Percentiles rank a stretch among this genome's conserved stretches.
These are phyloP conservation scores for Mucor irregularis DNA, from an alignment of 371 early-diverging fungal species.

Conservation along the genomic window DNA sequence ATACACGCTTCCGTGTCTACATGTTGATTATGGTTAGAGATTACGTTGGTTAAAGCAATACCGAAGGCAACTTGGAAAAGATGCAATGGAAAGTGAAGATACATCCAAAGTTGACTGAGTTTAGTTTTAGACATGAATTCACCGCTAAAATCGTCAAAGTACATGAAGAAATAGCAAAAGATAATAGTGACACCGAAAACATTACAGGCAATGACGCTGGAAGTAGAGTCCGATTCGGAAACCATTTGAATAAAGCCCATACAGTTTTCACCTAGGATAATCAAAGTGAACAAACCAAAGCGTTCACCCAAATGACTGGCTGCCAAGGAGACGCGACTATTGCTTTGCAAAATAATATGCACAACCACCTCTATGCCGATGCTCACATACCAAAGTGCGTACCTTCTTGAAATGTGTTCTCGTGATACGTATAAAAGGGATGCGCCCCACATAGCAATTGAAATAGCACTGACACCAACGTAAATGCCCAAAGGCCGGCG, in stretches of 20 bases:
- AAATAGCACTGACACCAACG: slow-evolving; percentile 37
- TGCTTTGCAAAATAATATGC: slow-evolving; percentile 42
- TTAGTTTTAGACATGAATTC: slow-evolving; percentile 31
- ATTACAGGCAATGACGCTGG: slow-evolving; percentile 39
- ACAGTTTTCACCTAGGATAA: slow-evolving; percentile 56
- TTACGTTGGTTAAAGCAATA: slow-evolving; percentile 54
- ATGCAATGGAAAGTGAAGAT: slow-evolving; percentile 62
- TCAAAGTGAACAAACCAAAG: slow-evolving; percentile 58
- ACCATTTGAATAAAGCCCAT: slow-evolving; percentile 52
- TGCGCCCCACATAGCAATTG: slow-evolving; percentile 53
- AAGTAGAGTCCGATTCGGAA: slow-evolving; percentile 30
- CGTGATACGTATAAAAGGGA: slow-evolving; percentile 27
- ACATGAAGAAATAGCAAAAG: slow-evolving; percentile 55
- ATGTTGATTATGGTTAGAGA: slow-evolving; percentile 35
- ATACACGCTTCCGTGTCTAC: slow-evolving; percentile 3
- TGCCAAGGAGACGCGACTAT: slow-evolving; percentile 53
- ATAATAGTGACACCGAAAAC: slow-evolving; percentile 50
- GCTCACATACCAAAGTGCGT: slow-evolving; percentile 52
- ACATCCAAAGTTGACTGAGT: slow-evolving; percentile 59
- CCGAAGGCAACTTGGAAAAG: slow-evolving; percentile 60
- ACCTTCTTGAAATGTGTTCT: slow-evolving; percentile 28
- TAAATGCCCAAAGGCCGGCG: slow-evolving; percentile 35
- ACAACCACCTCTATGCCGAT: slow-evolving; percentile 49
- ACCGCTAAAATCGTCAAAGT: slow-evolving; percentile 51
- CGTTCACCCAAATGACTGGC: slow-evolving; percentile 62